These are phyloP conservation scores for Talaromyces piceae DNA, from an alignment of 2,329 filamentous ascomycete genomes.

Conservation along the genomic window DNA sequence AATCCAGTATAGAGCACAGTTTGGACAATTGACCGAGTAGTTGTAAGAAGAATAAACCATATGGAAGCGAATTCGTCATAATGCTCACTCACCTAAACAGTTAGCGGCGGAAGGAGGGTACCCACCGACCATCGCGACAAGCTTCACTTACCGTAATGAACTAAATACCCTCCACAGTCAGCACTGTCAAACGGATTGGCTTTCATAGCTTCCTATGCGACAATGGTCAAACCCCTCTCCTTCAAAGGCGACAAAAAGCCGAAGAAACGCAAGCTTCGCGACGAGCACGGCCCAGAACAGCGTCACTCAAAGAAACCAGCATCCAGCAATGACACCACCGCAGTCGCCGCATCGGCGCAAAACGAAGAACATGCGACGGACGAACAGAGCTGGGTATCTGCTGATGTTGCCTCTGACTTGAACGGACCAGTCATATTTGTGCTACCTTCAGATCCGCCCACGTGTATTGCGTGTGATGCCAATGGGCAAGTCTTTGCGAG, in stretches of 20 bases:
- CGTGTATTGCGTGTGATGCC: conserved; percentile 76
- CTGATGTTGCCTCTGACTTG: conserved; percentile 66
- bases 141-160: background rate
- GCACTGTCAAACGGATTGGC: background rate
- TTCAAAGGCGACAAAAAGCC: conserved; percentile 91
- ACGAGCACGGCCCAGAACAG: conserved; percentile 42
- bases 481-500: conserved; percentile 80
- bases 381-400: conserved; percentile 88
- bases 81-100: background rate
- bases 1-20: background rate
- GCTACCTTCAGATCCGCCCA: conserved; percentile 64
- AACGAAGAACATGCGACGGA: conserved; percentile 39
- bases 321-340: conserved; percentile 15
- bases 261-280: conserved; percentile 79
- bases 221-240: conserved; percentile 66
- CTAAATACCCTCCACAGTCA: background rate
- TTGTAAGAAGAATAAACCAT: background rate
- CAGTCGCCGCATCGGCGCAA: conserved; percentile 13
- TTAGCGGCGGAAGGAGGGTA: background rate
- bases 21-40: background rate
- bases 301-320: conserved; percentile 21
- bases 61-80: background rate
- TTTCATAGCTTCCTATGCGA: background rate
- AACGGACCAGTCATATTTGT: conserved; percentile 77
- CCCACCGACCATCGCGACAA: background rate